phyloP scores from a whole-genome alignment of 1,139 yeast species.

The Hansenula lynferdii region DNA sequence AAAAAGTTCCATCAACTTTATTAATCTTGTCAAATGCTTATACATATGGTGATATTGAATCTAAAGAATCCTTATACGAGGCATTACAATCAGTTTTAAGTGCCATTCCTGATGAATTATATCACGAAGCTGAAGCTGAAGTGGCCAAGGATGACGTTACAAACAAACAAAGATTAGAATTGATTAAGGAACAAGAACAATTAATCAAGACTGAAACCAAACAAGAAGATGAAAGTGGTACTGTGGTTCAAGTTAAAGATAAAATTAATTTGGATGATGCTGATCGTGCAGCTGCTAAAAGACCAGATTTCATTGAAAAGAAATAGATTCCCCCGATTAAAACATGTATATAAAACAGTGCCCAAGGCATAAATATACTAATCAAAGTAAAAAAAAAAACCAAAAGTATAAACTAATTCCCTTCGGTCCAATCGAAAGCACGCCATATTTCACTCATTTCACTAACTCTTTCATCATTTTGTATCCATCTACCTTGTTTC shows the following conservation, averaged over 20 bases:
- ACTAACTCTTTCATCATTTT: conserved; percentile 18
- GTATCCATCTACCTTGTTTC: conserved; percentile 27
- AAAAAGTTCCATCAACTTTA: conserved; percentile 88
- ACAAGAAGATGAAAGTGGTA: conserved; percentile 71
- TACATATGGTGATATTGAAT: conserved; percentile 72
- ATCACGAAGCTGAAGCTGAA: conserved; percentile 92
- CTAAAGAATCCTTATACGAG: conserved; percentile 69
- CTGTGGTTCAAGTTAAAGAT: conserved; percentile 79
- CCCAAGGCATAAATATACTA: too few species aligned
- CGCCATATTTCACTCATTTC: conserved; percentile 9
- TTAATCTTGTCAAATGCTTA: conserved; percentile 84
- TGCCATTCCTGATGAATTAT: conserved; percentile 94
- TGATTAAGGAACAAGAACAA: conserved; percentile 93
- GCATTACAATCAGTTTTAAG: conserved; percentile 89
- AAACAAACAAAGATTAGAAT: conserved; percentile 81
- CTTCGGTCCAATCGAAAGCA: conserved; percentile 4
- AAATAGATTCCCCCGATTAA: too few species aligned
- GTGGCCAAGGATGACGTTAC: conserved; percentile 65
- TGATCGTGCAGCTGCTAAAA: conserved; percentile 27
- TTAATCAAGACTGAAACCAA: conserved; percentile 87
- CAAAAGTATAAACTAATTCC: not conserved
- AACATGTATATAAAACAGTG: too few species aligned
- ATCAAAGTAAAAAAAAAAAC: not conserved
- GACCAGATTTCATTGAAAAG: not conserved
- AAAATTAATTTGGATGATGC: conserved; percentile 77